Conservation (phyloP, 2,329 filamentous ascomycete genomes). For the Verticillium isaacii region DNA sequence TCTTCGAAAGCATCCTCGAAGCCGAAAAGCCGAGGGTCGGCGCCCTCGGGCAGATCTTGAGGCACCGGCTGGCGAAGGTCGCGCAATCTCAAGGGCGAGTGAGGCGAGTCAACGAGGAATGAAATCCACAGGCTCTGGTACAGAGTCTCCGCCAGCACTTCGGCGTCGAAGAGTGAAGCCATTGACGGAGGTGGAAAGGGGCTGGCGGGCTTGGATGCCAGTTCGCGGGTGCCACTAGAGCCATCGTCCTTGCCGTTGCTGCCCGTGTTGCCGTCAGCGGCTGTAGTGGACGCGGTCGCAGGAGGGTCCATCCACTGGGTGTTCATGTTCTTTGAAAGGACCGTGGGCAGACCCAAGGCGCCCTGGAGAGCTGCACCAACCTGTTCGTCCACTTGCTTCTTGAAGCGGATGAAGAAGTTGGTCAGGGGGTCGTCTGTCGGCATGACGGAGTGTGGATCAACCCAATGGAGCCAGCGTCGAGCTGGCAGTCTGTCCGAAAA, state of each 20-base stretch:
- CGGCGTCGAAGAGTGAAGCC: constrained; percentile 7
- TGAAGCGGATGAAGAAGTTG: constrained; percentile 36
- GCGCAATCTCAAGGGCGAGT: constrained; percentile 39
- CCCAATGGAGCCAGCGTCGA: neutral
- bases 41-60: constrained; percentile 31
- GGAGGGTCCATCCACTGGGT: neutral
- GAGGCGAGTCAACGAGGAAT: constrained; percentile 34
- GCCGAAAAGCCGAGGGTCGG: constrained; percentile 36
- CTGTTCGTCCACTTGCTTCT: constrained; percentile 32
- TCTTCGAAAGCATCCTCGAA: constrained; percentile 57
- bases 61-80: constrained; percentile 43
- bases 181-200: constrained; percentile 7
- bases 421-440: constrained; percentile 8
- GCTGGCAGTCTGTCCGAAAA: too few species aligned
- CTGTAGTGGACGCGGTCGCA: neutral
- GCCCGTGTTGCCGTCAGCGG: neutral
- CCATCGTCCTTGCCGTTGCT: neutral
- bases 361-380: constrained; percentile 22
- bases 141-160: constrained; percentile 10
- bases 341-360: constrained; percentile 19
- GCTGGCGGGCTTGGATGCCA: constrained; percentile 3
- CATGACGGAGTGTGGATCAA: constrained; percentile 4
- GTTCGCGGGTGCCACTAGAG: neutral
- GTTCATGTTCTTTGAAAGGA: constrained; percentile 20
- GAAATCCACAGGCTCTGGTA: constrained; percentile 20